A percentile compares a stretch with the other conserved stretches of the same genome.
These are phyloP conservation scores for Phytophthora pisi DNA, from an alignment of 352 stramenopile genomes.

Conservation along the genomic window DNA sequence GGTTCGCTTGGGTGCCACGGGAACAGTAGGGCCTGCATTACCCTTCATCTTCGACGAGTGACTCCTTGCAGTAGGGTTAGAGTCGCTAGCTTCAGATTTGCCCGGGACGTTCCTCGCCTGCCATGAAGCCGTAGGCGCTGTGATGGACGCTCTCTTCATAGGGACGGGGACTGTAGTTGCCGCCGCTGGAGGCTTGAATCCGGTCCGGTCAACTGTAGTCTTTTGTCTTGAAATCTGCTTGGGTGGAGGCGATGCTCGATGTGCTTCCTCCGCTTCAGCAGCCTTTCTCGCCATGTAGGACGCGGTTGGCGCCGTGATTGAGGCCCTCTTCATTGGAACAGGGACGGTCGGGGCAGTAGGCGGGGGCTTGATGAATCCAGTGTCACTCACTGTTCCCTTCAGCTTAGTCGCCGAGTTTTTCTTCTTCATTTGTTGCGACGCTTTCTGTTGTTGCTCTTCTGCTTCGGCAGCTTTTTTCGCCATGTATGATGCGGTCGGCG, in stretches of 20 bases:
- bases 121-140: constrained; percentile 36
- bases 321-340: constrained; percentile 32
- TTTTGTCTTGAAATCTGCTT: constrained; percentile 4
- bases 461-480: constrained; percentile 32
- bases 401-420: constrained; percentile 15
- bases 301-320: constrained; percentile 33
- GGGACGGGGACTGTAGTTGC: constrained; percentile 23
- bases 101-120: constrained; percentile 26
- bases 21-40: constrained; percentile 18
- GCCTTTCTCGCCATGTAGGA: constrained; percentile 35
- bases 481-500: constrained; percentile 34
- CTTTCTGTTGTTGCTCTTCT: constrained; percentile 10
- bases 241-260: background rate
- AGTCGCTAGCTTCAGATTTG: background rate
- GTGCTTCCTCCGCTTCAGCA: constrained; percentile 12
- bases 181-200: constrained; percentile 27
- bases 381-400: constrained; percentile 23
- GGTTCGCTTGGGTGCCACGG: constrained; percentile 34
- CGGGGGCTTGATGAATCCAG: constrained; percentile 32
- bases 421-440: constrained; percentile 22
- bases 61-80: constrained; percentile 1
- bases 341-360: constrained; percentile 30
- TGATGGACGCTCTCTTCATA: constrained; percentile 40
- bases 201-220: constrained; percentile 9
- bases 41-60: constrained; percentile 14